Conservation (phyloP, 1,139 yeast genomes). For the Scheffersomyces titani region DNA sequence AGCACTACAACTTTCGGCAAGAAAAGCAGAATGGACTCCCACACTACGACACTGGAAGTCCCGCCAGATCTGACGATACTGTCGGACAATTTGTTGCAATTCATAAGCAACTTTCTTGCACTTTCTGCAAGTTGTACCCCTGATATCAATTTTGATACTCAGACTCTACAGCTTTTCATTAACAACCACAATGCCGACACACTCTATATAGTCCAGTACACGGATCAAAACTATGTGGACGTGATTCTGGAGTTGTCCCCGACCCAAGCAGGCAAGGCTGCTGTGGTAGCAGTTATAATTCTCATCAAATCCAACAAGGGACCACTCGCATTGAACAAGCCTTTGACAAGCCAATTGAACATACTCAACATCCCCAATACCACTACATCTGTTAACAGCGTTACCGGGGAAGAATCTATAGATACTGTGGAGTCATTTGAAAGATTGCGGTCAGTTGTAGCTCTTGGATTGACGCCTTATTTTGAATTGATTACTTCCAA, state of each 20-base stretch:
- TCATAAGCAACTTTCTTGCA: not conserved
- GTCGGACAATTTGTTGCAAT: not conserved
- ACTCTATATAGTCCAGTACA: conserved; percentile 18
- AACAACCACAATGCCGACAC: conserved; percentile 19
- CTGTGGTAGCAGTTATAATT: conserved; percentile 24
- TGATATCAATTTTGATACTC: not conserved
- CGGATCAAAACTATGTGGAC: conserved; percentile 17
- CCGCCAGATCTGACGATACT: not conserved
- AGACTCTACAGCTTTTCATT: conserved; percentile 12
- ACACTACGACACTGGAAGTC: not conserved
- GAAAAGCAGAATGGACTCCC: not conserved
- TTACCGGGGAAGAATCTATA: conserved; percentile 10
- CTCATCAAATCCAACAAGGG: conserved; percentile 46
- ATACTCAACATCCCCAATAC: conserved; percentile 33
- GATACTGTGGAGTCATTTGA: conserved; percentile 44
- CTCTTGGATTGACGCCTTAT: conserved; percentile 42
- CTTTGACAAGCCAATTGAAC: conserved; percentile 46
- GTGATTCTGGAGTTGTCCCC: conserved; percentile 1
- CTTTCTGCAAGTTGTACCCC: not conserved
- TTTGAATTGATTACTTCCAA: conserved; percentile 28
- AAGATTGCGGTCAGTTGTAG: conserved; percentile 58
- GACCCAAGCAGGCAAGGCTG: conserved; percentile 5
- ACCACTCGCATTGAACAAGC: conserved; percentile 18
- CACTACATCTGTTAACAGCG: conserved; percentile 17
- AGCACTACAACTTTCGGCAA: not conserved